These are phyloP conservation scores for Penicillium malachiteum DNA, from an alignment of 495 filamentous ascomycete species.

Conservation along the genomic window DNA sequence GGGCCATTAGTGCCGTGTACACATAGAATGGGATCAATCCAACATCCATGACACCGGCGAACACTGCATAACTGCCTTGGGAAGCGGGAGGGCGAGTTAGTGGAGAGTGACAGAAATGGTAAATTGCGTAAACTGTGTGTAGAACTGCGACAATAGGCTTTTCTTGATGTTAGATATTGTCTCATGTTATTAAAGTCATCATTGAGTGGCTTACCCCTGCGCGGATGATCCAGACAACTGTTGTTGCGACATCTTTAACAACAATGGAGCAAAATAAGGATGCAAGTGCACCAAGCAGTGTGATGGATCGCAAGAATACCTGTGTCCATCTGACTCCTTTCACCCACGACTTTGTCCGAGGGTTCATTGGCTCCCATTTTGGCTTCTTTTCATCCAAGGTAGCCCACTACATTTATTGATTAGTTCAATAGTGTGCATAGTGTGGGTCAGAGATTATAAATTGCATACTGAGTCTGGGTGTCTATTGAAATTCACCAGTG, in stretches of 20 bases:
- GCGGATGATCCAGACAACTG: constrained; percentile 71
- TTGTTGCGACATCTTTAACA: constrained; percentile 59
- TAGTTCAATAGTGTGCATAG: constrained; percentile 5
- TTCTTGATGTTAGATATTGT: constrained; percentile 5
- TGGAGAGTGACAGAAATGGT: constrained; percentile 68
- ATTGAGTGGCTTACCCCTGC: constrained; percentile 61
- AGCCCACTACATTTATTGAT: constrained; percentile 28
- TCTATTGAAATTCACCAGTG: constrained; percentile 72
- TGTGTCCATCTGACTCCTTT: constrained; percentile 64
- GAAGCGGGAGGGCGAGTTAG: constrained; percentile 69
- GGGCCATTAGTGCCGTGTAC: constrained; percentile 62
- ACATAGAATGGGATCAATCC: constrained; percentile 74
- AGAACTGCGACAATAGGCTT: constrained; percentile 71
- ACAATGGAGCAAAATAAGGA: constrained; percentile 71
- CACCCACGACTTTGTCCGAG: constrained; percentile 65
- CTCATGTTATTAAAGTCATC: no score
- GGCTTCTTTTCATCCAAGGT: constrained; percentile 53
- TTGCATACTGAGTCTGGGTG: constrained; percentile 73
- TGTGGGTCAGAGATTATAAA: background rate
- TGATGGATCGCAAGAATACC: constrained; percentile 60
- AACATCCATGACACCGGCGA: constrained; percentile 69
- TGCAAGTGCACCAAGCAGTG: constrained; percentile 67
- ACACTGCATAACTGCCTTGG: constrained; percentile 81
- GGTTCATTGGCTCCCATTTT: constrained; percentile 64
- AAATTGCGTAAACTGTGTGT: constrained; percentile 71